These are phyloP conservation scores for Chenopodium album DNA, from an alignment of 148 eudicot species.

Conservation along the genomic window DNA sequence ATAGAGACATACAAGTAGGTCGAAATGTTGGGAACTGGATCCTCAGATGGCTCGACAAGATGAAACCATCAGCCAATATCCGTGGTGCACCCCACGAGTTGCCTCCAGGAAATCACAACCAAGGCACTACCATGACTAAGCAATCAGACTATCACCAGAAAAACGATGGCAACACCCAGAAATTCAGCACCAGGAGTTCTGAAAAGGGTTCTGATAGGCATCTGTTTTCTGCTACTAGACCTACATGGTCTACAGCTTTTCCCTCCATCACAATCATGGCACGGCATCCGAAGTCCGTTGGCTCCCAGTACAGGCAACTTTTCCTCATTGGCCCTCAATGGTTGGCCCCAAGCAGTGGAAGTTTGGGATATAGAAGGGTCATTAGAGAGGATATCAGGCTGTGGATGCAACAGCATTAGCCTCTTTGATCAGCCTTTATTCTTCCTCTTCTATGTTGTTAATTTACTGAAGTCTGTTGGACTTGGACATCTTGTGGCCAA, in stretches of 20 bases:
- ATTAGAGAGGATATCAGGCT: slow-evolving; percentile 63
- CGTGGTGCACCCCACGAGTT: slow-evolving; percentile 33
- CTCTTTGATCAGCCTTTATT: not conserved
- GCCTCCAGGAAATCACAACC: slow-evolving; percentile 32
- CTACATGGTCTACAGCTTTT: slow-evolving; percentile 49
- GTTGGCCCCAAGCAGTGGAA: slow-evolving; percentile 27
- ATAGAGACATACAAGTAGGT: slow-evolving; percentile 75
- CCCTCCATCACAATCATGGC: slow-evolving; percentile 57
- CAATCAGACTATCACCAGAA: slow-evolving; percentile 38
- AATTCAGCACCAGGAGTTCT: slow-evolving; percentile 23
- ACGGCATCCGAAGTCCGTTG: slow-evolving; percentile 42
- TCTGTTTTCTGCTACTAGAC: slow-evolving; percentile 52
- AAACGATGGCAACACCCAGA: slow-evolving; percentile 30
- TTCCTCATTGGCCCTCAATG: slow-evolving; percentile 26
- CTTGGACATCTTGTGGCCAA: not conserved
- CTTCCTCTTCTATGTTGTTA: not conserved
- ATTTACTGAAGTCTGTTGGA: slow-evolving; percentile 1
- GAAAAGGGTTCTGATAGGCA: slow-evolving; percentile 51
- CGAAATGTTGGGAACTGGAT: slow-evolving; percentile 78
- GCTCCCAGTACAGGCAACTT: slow-evolving; percentile 57
- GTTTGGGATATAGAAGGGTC: slow-evolving; percentile 36
- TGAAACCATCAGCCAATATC: slow-evolving; percentile 87
- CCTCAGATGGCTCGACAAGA: slow-evolving; percentile 65
- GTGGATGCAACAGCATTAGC: slow-evolving; percentile 52
- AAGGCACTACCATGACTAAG: slow-evolving; percentile 33